Evolutionary conservation across 129 eudicot genomes (phyloP), one percentile per base, ranked within the genome.

Genomic region (Flaveria sonorensis): DNA sequence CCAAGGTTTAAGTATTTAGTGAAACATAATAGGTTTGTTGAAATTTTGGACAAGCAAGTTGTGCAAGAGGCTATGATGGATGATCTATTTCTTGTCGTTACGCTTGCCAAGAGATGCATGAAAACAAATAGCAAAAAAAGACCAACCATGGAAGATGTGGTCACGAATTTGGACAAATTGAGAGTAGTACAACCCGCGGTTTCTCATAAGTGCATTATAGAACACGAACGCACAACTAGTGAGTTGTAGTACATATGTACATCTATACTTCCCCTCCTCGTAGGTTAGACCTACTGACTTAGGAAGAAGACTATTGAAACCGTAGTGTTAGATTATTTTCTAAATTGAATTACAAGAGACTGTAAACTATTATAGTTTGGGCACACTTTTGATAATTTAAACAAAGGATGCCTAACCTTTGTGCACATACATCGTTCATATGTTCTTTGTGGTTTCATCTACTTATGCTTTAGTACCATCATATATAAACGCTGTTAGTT

Each of bases 121-220:
- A 65, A 80, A 61, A 45, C 6, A 47, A 79, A 72, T 4, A 50
- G 61, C 10, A 78, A 80, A 46, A 46, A 73, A 56, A 53, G 74
- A 42, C 83, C 83, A 63, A 63, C 23, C 69, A 80, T 73, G 83
- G 47, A 50, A 24, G 79, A 72, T 24, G 83, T 80, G 36, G 74
- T 64, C 3, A 0, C 32, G 2, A 36, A 79, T 50, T 51, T 72
- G n/a, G 73, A 72, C 56, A 21, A 23, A 63, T 10, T 79, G 40
- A 63, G 23, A 50, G 16, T 36, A 65, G 43, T 65, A 13, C 66
- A 66, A 51, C 12, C 7, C 2, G n/a, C 21, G 39, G 20, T 73
- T 56, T 40, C 18, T 23, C 14, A 19, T 16, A 20, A 43, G 47
- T n/a, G 78, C 15, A 2, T 45, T 28, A 71, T 16, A 50, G 47